Evolutionary conservation across 2,329 filamentous ascomycete species (phyloP), one percentile per base, ranked within the genome.

Genomic region (Diaporthe humulicola): DNA sequence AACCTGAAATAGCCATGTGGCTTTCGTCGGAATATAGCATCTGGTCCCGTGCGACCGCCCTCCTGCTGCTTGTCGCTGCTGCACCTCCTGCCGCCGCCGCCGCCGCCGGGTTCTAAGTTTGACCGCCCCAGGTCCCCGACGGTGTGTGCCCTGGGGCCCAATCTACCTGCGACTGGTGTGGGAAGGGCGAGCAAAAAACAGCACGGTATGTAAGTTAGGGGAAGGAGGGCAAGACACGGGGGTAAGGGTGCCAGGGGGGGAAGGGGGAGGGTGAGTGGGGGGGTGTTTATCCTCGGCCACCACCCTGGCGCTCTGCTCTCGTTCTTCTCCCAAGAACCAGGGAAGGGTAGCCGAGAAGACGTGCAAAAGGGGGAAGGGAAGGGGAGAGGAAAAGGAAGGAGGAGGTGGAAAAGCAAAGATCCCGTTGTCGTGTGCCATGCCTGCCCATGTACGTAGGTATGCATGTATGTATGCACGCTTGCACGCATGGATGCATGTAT

Each of bases 21-120:
- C 70, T 72, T 61, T 72, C 36, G 15, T 72, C 57, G 70, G 57
- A 54, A 72, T 64, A 64, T 56, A 72, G 70, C 70, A 72, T 64
- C 56, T 40, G 48, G 58, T 30, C 70, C 60, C 58, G 70, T 72
- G 50, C 70, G 70, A 72, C 57, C 19, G 10, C 28, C 40, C 22
- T 6, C 25, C 30, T 22, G 28, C 30, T 19, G 5, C 17, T 22
- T 30, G 22, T 36, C 25, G 22, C 30, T 33, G 19, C 40, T 42
- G 28, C 42, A 25, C n/a, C 40, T 30, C 42, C 56, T 45, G 42
- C 57, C 28, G 30, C 42, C 28, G 45, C 58, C 17, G 48, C 40
- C 36, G 57, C 45, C 33, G 48, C 45, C 70, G 70, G 70, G 70
- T 17, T 42, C 19, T 30, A 42, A 60, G 70, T n/a, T 64, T 12